Evolutionary conservation across 2,329 filamentous ascomycete genomes (phyloP), one percentile per base, ranked within the genome.

Genomic region (Ambrosiella xylebori): DNA sequence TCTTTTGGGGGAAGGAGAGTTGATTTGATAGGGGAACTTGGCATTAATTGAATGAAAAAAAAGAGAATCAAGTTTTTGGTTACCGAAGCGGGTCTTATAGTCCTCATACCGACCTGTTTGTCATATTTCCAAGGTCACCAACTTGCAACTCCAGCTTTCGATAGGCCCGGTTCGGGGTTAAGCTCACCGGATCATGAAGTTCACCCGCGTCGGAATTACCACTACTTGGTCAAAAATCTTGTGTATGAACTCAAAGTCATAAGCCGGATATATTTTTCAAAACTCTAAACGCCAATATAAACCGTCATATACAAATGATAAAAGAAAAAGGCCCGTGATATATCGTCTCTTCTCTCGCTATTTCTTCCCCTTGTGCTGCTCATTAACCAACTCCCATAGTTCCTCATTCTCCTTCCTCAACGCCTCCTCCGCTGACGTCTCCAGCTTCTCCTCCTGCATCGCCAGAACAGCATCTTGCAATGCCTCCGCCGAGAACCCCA

Each of bases 381-480:
- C 68, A 58, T 70, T 68, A 62, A 73, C 64, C 40, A 72, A 68
- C 54, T 69, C 67, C 65, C 68, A 67, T 53, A 72, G 65, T 63
- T 71, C 69, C 11, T 70, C 67, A 39, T 70, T 71, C 49, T 70
- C 65, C 38, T 62, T 60, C 37, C 57, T 58, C 50, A 61, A 51
- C 13, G 38, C 52, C 54, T 59, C 59, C 52, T 56, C 52, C 5
- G 35, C 47, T 13, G 50, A 57, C 37, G 56, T 49, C 53, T 54
- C 58, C 19, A 54, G 17, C 39, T 58, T 51, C 44, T 61, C 57
- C 45, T 61, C 60, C 45, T 62, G 60, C 47, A 61, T 55, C 3
- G 49, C 44, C 2, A 73, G 65, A 27, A 80, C 71, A 11, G 77
- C 78, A 50, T 70, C 67, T 61, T 80, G 73, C 38, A 83, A 65